Base-by-base conservation (phyloP, 1,284 basidiomycete genomes). In the Moesziomyces antarcticus region DNA sequence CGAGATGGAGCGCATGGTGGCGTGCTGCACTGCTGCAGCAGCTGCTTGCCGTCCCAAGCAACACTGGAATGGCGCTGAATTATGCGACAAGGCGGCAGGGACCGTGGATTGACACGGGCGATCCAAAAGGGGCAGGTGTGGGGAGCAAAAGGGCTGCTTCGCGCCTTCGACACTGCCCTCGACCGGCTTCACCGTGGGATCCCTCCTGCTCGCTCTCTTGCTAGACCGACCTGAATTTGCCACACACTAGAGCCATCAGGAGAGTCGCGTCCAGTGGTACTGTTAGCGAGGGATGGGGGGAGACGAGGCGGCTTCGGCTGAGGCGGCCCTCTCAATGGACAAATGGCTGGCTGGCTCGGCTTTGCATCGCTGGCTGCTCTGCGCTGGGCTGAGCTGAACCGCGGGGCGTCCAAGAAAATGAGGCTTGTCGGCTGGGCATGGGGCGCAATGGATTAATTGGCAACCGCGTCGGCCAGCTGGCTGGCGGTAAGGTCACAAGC, bases 91-190 rank as follows among this genome's bases (percentile, higher is more conserved):
- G 42, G 42, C 37, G 25, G 42, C 42, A 54, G 30, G 21, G 21
- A 37, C 30, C 7, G 7, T 10, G n/a, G 33, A 40, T 18, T 40
- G 37, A 4, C 5, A 41, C 25, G 41, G 41, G 16, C 10, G 14
- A 14, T 52, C 50, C 57, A 20, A 60, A 52, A 47, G 46, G 44
- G 58, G 58, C 54, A 61, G 47, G 58, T 35, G 35, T 16, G 25
- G 5, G 35, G 22, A 24, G 22, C 22, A 24, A 24, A 24, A 24
- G 25, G 25, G 25, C 25, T 27, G 25, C 25, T 8, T 27, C 25
- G 25, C 37, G 14, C 37, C 37, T 40, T 40, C 18, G 37, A 18
- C 37, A 8, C 37, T 18, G 16, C 16, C 14, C 37, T 18, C 16
- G 37, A 40, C 10, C 10, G 2, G 30, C 13, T 33, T 33, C 6